These are phyloP conservation scores for Dunaliella primolecta DNA, from an alignment of 139 green algal species.

Conservation along the genomic window DNA sequence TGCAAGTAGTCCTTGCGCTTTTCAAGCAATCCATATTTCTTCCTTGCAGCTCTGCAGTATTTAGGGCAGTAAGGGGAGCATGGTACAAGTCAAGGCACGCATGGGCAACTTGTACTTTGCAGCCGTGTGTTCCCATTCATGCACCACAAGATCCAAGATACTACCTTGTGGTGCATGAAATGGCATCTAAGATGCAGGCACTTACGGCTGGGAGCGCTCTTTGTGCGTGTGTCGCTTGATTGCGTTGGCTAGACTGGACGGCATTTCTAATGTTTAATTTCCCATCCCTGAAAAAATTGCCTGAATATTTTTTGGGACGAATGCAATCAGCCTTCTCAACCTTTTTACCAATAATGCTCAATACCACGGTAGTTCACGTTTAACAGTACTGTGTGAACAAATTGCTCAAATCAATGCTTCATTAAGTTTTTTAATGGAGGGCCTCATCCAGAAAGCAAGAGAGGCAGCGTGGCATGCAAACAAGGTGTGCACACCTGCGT, in stretches of 20 bases:
- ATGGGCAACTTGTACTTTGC: background rate
- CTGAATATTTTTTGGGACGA: background rate
- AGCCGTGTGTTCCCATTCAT: background rate
- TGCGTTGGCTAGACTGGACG: constrained; percentile 80
- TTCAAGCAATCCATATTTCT: constrained; percentile 86
- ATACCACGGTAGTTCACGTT: too few species aligned
- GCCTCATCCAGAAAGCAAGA: too few species aligned
- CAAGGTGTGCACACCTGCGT: background rate
- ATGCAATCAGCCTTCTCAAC: background rate
- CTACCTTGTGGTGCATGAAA: background rate
- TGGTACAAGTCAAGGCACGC: too few species aligned
- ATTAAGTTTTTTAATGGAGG: background rate
- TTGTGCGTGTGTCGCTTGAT: constrained; percentile 94
- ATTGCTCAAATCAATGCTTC: too few species aligned
- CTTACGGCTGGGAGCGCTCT: constrained; percentile 92
- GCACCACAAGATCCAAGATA: background rate
- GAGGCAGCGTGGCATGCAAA: too few species aligned
- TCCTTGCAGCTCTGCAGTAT: constrained; percentile 53
- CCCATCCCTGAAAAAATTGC: too few species aligned
- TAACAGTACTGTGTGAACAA: too few species aligned
- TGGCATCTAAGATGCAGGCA: background rate
- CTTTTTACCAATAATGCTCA: background rate
- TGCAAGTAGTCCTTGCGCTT: constrained; percentile 97
- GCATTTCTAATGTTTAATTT: too few species aligned
- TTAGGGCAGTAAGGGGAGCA: background rate